These are phyloP conservation scores for Pulveroboletus sp. DNA, from an alignment of 768 basidiomycete species.

Conservation along the genomic window DNA sequence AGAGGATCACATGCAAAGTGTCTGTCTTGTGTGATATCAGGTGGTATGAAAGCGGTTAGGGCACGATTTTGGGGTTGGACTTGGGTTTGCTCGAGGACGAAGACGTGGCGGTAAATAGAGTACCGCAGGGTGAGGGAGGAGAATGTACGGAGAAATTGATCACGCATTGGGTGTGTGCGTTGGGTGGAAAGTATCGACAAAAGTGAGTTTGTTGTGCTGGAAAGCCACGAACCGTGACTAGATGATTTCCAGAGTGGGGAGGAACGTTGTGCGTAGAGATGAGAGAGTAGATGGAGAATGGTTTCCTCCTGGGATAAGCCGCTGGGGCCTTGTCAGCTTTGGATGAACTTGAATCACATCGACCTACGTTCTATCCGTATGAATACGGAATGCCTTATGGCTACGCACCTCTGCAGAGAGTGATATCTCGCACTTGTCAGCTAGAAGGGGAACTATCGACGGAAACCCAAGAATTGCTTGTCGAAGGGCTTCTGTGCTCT, in stretches of 20 bases:
- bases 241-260: constrained; percentile 79
- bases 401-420: constrained; percentile 54
- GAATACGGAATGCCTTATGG: constrained; percentile 63
- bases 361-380: constrained; percentile 61
- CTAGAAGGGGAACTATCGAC: constrained; percentile 72
- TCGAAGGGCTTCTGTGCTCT: constrained; percentile 63
- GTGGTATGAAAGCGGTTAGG: constrained; percentile 70
- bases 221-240: constrained; percentile 60
- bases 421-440: constrained; percentile 76
- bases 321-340: constrained; percentile 18
- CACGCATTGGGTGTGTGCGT: constrained; percentile 29
- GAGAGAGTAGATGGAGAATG: constrained; percentile 74
- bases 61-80: constrained; percentile 34
- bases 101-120: constrained; percentile 68
- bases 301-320: constrained; percentile 37
- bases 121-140: constrained; percentile 37
- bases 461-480: constrained; percentile 79
- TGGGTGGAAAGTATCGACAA: constrained; percentile 30
- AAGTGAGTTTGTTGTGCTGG: constrained; percentile 43
- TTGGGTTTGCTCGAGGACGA: constrained; percentile 65
- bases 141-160: constrained; percentile 36
- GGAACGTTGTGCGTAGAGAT: constrained; percentile 83
- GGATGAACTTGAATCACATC: neutral
- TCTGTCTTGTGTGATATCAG: constrained; percentile 44
- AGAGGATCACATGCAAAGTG: constrained; percentile 82